Conservation (phyloP, 2,329 filamentous ascomycete species). For the Endothia cerciana region DNA sequence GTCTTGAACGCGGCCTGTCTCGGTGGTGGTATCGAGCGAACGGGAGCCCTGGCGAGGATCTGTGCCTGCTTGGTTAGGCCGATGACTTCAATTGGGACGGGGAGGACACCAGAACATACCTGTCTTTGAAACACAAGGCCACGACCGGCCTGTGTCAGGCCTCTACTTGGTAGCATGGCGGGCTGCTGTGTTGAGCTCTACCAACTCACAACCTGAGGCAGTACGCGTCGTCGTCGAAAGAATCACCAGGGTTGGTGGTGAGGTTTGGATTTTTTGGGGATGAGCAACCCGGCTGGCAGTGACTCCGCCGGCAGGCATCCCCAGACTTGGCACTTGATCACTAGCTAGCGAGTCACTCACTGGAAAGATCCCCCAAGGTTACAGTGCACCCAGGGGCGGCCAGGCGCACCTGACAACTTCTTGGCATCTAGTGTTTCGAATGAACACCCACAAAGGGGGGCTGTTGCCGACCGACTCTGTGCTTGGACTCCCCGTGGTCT, state of each 20-base stretch:
- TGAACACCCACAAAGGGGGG: slow-evolving; percentile 2
- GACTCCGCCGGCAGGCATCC: neutral
- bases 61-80: slow-evolving; percentile 16
- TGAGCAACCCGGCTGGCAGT: neutral
- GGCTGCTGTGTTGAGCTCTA: slow-evolving; percentile 22
- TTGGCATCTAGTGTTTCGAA: slow-evolving; percentile 15
- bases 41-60: slow-evolving; percentile 24
- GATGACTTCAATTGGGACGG: neutral
- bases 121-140: slow-evolving; percentile 46
- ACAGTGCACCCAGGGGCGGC: too few species aligned
- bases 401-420: slow-evolving; percentile 8
- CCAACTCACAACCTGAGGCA: slow-evolving; percentile 2
- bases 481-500: neutral
- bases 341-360: neutral
- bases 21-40: slow-evolving; percentile 24
- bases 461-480: neutral
- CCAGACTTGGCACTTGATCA: neutral
- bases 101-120: slow-evolving; percentile 34
- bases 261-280: neutral
- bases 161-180: slow-evolving; percentile 60
- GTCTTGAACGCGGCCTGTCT: too few species aligned
- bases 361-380: too few species aligned
- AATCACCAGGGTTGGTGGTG: neutral
- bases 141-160: slow-evolving; percentile 51
- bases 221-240: neutral